phyloP scores from a whole-genome alignment of 2,329 filamentous ascomycete genomes.

The Microthyrium microscopicum region DNA sequence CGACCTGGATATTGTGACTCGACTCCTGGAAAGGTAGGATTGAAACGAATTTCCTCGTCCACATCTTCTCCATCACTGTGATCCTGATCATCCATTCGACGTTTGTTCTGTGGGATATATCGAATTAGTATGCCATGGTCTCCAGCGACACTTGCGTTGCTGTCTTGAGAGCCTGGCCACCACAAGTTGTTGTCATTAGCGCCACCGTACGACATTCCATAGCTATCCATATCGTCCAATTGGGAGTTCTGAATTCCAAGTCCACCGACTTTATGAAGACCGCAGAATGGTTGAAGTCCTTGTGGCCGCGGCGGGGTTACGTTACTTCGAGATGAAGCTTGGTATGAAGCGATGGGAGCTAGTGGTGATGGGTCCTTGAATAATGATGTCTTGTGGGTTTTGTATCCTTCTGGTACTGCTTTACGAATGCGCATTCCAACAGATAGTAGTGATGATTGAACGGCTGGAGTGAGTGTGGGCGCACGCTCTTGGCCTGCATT shows the following conservation, averaged over 20 bases:
- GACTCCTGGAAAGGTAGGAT: no score
- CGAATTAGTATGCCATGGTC: background rate
- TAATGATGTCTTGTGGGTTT: slow-evolving; percentile 41
- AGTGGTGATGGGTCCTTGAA: slow-evolving; percentile 1
- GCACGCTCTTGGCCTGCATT: background rate
- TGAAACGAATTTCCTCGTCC: slow-evolving; percentile 1
- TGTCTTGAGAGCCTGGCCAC: background rate
- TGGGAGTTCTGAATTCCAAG: slow-evolving; percentile 46
- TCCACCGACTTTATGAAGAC: slow-evolving; percentile 59
- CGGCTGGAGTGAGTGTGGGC: slow-evolving; percentile 37
- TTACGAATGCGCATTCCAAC: slow-evolving; percentile 94
- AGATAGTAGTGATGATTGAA: slow-evolving; percentile 71
- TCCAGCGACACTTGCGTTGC: background rate
- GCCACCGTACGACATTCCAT: no score
- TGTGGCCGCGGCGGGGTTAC: slow-evolving; percentile 14
- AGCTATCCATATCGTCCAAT: slow-evolving; percentile 20
- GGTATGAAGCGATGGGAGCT: background rate
- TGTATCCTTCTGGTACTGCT: slow-evolving; percentile 85
- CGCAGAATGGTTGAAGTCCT: slow-evolving; percentile 68
- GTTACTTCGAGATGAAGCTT: background rate
- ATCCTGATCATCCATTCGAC: background rate
- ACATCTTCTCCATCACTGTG: background rate
- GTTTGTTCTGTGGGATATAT: background rate
- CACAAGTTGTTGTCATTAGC: no score
- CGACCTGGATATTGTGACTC: no score